Base-by-base conservation (phyloP, 2,329 filamentous ascomycete genomes). In the Penicillium sp. region DNA sequence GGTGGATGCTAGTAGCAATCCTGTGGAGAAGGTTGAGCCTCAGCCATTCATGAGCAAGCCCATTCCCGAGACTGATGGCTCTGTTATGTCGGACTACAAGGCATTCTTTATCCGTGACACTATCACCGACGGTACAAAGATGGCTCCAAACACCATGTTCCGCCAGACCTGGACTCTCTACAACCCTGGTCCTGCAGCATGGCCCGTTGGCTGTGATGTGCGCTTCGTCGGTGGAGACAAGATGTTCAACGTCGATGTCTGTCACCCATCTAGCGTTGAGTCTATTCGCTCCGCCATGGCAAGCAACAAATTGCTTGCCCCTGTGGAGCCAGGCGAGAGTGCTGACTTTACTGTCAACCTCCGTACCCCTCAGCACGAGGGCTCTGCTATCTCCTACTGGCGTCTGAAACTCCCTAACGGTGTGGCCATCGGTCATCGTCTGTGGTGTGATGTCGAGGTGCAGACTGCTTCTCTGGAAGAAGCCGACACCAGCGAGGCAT, bases 351-450 rank as follows among this genome's bases (percentile, higher is more conserved):
- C 89, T 38, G 89, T 97, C 36, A 80, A 88, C 42, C 86, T 99
- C 74, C 91, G 91, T 74, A 90, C 91, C 19, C 92, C 93, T 17
- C 77, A 81, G 52, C 89, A 89, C 49, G 78, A 86, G 54, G 93
- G 93, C 55, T 90, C 89, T 74, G 83, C 88, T 59, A 94, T 96
- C 70, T 97, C 94, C 1, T 97, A 97, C 83, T 99, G 94, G 94
- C 92, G 93, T 61, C 80, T 99, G 64, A 96, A 93, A 67, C 87
- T 90, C 58, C 82, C 86, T 8, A 87, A 91, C 57, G 93, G 93
- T 25, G 80, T 83, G 63, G 89, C 91, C 63, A 97, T 97, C 64
- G 94, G 94, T 39, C 90, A 97, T 78, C 90, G 92, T 69, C 82
- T 99, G 48, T 99, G 93, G 93, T 97, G 93, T 72, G 92, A 97